Evolutionary conservation across 495 filamentous ascomycete species (phyloP), one percentile per base, ranked within the genome.

Genomic region (Neurospora discreta): DNA sequence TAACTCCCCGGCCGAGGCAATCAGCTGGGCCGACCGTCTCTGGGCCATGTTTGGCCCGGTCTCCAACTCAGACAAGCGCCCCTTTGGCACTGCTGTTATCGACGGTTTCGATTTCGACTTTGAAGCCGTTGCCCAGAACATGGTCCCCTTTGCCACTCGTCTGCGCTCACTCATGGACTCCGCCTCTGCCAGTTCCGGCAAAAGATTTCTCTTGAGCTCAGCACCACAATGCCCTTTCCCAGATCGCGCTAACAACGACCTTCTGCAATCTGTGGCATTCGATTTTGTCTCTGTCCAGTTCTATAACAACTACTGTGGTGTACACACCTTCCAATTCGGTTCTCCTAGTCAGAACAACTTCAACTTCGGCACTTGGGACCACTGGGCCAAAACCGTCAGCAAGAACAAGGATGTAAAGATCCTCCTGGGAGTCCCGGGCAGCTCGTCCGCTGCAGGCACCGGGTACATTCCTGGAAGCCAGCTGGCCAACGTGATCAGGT

Each of bases 31-130:
- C 3, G 75, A 87, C 58, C 80, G 84, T 5, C 78, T 94, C 68
- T 93, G 90, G 90, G 78, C 87, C 44, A 87, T 91, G 43, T 93
- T 93, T 76, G 91, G 91, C 39, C 84, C 87, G 11, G 71, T 75
- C 7, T 70, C 74, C 69, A 77, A 73, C 20, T 72, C 78, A 39
- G 79, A 74, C 6, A 82, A 84, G 67, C 86, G 90, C 42, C 91
- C 91, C 5, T 92, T 93, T 73, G 89, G 89, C 23, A 75, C 85
- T 18, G 86, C 88, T 33, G 81, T 85, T 39, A 77, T 93, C 52
- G 91, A 93, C 75, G 91, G 91, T 4, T 93, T 93, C 75, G 91
- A 93, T 75, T 86, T 91, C 71, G 89, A 91, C 78, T 86, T 90
- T 44, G 89, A 91, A 75, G 79, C 73, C 75, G 82, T 68, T 60